A percentile compares a stretch with the other conserved stretches of the same genome.
Conservation (phyloP, 257 asterid species). For the Solanum verrucosum region DNA sequence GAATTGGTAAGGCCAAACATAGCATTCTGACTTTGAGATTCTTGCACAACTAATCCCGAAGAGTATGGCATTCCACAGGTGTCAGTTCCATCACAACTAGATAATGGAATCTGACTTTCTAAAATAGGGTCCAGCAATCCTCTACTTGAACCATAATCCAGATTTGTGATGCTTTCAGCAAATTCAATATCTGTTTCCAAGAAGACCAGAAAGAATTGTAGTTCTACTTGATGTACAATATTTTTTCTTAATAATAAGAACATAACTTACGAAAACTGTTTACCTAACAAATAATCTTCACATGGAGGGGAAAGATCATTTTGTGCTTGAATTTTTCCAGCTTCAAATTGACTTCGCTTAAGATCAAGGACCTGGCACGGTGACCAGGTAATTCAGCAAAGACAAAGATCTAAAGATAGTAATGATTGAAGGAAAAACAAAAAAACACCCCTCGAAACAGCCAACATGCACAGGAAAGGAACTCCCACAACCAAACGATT, state of each 20-base stretch:
- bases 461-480: not conserved
- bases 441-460: not conserved
- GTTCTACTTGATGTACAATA: not conserved
- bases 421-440: not conserved
- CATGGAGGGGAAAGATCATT: constrained; percentile 57
- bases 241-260: not conserved
- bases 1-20: constrained; percentile 18
- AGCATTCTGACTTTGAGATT: constrained; percentile 28
- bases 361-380: constrained; percentile 42
- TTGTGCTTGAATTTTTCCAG: constrained; percentile 42
- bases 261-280: not conserved
- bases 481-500: not conserved
- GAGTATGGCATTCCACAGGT: constrained; percentile 40
- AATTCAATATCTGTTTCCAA: constrained; percentile 55
- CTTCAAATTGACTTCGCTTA: constrained; percentile 36
- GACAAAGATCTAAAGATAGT: not conserved
- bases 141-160: constrained; percentile 53
- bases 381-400: constrained; percentile 5
- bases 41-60: constrained; percentile 29
- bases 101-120: constrained; percentile 28
- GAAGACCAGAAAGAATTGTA: not conserved
- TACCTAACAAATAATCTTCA: constrained; percentile 84
- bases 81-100: constrained; percentile 19
- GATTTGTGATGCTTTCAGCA: constrained; percentile 52
- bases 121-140: constrained; percentile 47